Conservation (phyloP, 495 filamentous ascomycete genomes). For the Chaetomidium leptoderma region DNA sequence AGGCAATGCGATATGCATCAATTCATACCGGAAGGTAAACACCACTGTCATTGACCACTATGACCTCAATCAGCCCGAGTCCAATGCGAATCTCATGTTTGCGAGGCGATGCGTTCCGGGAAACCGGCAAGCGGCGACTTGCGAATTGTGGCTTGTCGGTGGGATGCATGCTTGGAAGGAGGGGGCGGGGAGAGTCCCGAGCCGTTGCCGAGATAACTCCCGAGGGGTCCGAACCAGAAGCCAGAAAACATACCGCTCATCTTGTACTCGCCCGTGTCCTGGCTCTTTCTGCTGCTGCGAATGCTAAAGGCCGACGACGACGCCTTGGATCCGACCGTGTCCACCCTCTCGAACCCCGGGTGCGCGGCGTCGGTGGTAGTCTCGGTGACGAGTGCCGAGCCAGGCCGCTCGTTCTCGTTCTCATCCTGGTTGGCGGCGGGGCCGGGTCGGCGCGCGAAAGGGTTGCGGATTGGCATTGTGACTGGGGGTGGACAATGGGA, state of each 20-base stretch:
- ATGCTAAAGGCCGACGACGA: conserved; percentile 61
- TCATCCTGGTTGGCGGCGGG: conserved; percentile 48
- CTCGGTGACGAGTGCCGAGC: conserved; percentile 27
- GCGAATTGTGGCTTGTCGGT: neutral
- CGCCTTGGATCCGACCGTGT: conserved; percentile 52
- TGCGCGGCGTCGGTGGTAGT: conserved; percentile 27
- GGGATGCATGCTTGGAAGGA: no score
- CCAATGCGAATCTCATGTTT: neutral
- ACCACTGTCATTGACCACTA: conserved; percentile 95
- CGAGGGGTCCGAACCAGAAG: neutral
- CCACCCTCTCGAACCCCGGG: conserved; percentile 50
- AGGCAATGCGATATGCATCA: no score
- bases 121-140: neutral
- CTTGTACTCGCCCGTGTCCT: conserved; percentile 71
- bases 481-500: no score
- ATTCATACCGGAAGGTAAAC: conserved; percentile 89
- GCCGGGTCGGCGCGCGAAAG: conserved; percentile 59
- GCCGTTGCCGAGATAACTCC: neutral
- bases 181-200: neutral
- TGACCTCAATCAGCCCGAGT: neutral
- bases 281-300: conserved; percentile 49
- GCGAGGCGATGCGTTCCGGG: no score
- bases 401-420: conserved; percentile 54
- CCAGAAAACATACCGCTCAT: conserved; percentile 61
- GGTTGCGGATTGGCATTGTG: conserved; percentile 74